Base-by-base conservation (phyloP, 2,329 filamentous ascomycete species). In the Graphilbum fragrans region DNA sequence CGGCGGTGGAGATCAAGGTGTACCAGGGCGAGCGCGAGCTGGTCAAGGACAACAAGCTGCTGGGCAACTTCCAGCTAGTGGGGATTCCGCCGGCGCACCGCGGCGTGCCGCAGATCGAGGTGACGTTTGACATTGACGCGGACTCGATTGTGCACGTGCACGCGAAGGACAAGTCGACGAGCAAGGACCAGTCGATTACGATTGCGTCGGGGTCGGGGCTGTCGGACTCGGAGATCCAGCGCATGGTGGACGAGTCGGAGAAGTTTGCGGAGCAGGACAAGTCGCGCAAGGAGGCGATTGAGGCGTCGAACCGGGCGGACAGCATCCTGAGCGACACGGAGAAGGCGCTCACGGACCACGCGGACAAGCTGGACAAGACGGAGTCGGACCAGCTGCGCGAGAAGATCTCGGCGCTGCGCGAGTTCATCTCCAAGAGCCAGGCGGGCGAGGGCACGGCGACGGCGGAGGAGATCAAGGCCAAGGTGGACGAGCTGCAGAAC, bases 1-100 rank as follows among this genome's bases (percentile, higher is more conserved):
- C 86, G 49, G 90, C 88, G 53, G 90, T 96, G 59, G 88, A 95
- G 74, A 96, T 96, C 75, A 95, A 96, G 84, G 90, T 96, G 50
- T 96, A 80, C 83, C 88, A 96, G 80, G 90, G 90, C 74, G 90
- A 96, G 78, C 90, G 90, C 85, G 88, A 95, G 74, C 86, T 95
- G 49, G 88, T 95, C 64, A 82, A 81, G 61, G 90, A 96, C 72
- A 96, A 96, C 83, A 96, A 96, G 77, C 72, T 96, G 46, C 79
- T 96, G 45, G 90, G 90, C 48, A 96, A 96, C 83, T 96, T 96
- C 85, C 88, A 96, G 77, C 83, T 96, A 53, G 87, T 94, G 56
- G 90, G 90, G 51, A 95, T 96, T 47, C 90, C 90, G 44, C 90
- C 90, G 54, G 90, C 90, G 43, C 88, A 93, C 74, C 87, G 88